phyloP scores from a whole-genome alignment of 2,329 filamentous ascomycete species.

The Ophiosphaerella narmari region DNA sequence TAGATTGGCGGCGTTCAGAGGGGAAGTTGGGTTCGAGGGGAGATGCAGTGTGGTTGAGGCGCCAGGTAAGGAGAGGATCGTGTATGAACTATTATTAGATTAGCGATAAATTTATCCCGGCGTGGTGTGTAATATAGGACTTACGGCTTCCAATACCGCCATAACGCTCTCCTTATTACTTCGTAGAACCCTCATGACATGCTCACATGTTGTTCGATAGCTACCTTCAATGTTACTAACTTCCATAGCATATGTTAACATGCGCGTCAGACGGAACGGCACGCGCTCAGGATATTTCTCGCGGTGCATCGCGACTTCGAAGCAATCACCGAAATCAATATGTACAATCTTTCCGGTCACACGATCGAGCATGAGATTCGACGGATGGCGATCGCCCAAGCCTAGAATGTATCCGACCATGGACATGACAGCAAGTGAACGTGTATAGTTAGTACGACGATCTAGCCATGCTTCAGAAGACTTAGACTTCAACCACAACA shows the following conservation, averaged over 20 bases:
- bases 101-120: slow-evolving; percentile 4
- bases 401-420: slow-evolving; percentile 99
- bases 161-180: slow-evolving; percentile 99
- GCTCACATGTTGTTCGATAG: slow-evolving; percentile 97
- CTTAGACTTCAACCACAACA: slow-evolving; percentile 98
- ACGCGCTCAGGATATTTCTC: slow-evolving; percentile 98
- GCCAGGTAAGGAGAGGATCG: slow-evolving; percentile 98
- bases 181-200: slow-evolving; percentile 94
- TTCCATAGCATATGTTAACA: slow-evolving; percentile 99
- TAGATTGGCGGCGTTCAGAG: slow-evolving; percentile 64
- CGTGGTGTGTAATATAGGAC: slow-evolving; percentile 45
- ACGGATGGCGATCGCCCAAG: slow-evolving; percentile 93
- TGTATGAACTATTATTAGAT: slow-evolving; percentile 79
- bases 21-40: slow-evolving; percentile 64
- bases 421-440: slow-evolving; percentile 98
- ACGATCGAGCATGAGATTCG: slow-evolving; percentile 95
- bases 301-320: slow-evolving; percentile 98
- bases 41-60: slow-evolving; percentile 67
- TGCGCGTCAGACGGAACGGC: slow-evolving; percentile 94
- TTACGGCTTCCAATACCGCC: slow-evolving; percentile 95
- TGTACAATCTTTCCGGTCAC: slow-evolving; percentile 97
- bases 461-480: slow-evolving; percentile 98
- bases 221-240: slow-evolving; percentile 99
- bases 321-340: slow-evolving; percentile 99
- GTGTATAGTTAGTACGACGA: slow-evolving; percentile 96